A percentile compares a stretch with the other conserved stretches of the same genome.
phyloP scores from a whole-genome alignment of 257 asterid species.

The Solanum corneliomulleri region DNA sequence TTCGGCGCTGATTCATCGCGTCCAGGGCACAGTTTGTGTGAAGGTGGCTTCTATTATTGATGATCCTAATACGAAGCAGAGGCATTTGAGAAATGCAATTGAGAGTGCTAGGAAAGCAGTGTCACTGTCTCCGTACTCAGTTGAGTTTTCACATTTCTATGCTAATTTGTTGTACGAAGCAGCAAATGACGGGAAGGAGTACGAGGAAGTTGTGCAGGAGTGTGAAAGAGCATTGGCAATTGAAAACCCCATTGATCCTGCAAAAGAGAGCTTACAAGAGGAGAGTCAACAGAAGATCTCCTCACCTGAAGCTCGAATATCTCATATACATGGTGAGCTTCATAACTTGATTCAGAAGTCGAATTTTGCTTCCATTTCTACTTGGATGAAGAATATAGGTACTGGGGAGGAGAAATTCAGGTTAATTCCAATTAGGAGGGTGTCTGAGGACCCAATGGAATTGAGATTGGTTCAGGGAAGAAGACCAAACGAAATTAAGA shows the following conservation, averaged over 20 bases:
- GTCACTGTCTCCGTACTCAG: constrained; percentile 43
- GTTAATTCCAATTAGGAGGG: constrained; percentile 63
- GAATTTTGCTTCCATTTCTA: constrained; percentile 61
- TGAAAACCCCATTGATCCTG: constrained; percentile 80
- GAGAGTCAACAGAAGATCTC: constrained; percentile 65
- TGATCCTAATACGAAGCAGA: constrained; percentile 51
- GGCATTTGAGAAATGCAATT: constrained; percentile 58
- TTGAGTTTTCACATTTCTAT: constrained; percentile 74
- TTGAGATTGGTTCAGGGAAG: constrained; percentile 47
- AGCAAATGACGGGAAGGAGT: constrained; percentile 59
- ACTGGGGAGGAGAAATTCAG: constrained; percentile 68
- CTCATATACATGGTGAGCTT: constrained; percentile 52
- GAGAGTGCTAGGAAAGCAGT: constrained; percentile 65
- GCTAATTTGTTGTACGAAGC: constrained; percentile 66
- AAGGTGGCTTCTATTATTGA: constrained; percentile 54
- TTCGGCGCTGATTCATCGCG: constrained; percentile 52
- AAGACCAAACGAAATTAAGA: constrained; percentile 73
- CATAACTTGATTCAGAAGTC: constrained; percentile 68
- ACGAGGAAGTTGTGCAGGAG: constrained; percentile 70
- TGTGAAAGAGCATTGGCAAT: constrained; percentile 73
- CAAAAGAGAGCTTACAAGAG: constrained; percentile 73
- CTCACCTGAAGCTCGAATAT: constrained; percentile 42
- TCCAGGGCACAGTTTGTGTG: constrained; percentile 64
- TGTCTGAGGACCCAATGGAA: constrained; percentile 78
- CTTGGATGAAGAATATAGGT: constrained; percentile 71